Base-by-base conservation (phyloP, 2,329 filamentous ascomycete genomes). In the Diaporthe aspalathi region DNA sequence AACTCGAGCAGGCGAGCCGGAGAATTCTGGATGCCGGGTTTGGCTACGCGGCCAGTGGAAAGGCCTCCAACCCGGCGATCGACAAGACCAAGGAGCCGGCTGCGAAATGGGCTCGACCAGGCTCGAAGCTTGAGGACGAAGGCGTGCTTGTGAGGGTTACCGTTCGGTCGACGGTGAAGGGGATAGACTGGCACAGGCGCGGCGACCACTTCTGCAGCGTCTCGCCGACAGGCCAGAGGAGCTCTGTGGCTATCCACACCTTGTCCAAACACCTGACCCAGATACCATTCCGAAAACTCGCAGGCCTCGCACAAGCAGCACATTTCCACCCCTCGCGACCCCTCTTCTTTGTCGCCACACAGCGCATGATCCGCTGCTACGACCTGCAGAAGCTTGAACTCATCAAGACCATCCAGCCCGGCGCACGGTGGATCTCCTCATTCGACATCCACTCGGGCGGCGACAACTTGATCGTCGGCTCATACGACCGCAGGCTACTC, bases 201-300 rank as follows among this genome's bases (percentile, higher is more conserved):
- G 96, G 96, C 76, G 95, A 98, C 80, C 98, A 98, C 84, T 92
- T 99, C 78, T 92, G 94, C 75, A 97, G 95, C 0, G 94, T 98
- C 27, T 97, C 94, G 63, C 94, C 96, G 1, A 88, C 89, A 16
- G 93, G 93, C 40, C 91, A 93, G 78, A 88, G 89, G 75, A 92
- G 89, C 78, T 94, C 96, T 5, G 94, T 99, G 67, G 92, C 94
- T 68, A 97, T 99, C 73, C 96, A 99, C 84, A 98, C 95, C 0
- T 86, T 99, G 73, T 96, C 93, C 70, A 97, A 97, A 81, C 96
- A 99, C 83, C 88, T 95, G 56, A 98, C 94, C 3, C 96, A 99
- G 81, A 91, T 96, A 74, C 97, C 96, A 32, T 98, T 99, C 90
- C 92, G 94, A 73, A 87, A 87, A 68, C 81, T 89, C 38, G 91